These are phyloP conservation scores for Pseudozyma tsukubaensis DNA, from an alignment of 1,284 basidiomycete genomes.

Conservation along the genomic window DNA sequence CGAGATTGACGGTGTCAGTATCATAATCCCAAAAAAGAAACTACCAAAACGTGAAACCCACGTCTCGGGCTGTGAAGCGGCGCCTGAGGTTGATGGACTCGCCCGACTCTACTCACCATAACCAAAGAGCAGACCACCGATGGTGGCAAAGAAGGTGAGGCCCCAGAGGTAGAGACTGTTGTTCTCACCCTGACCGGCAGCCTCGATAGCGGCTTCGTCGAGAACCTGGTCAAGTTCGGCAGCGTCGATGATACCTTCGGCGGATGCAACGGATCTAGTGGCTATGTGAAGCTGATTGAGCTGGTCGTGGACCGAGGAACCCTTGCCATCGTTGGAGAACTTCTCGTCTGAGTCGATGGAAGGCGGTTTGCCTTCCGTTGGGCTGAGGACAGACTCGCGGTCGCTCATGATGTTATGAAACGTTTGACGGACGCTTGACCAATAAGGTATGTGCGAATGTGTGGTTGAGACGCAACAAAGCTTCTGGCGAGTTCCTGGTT, in stretches of 20 bases:
- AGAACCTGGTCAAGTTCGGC: conserved; percentile 41
- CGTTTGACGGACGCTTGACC: neutral
- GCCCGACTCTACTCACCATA: no score
- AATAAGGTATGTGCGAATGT: neutral
- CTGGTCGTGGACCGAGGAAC: conserved; percentile 3
- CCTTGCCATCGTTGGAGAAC: conserved; percentile 24
- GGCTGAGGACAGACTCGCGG: conserved; percentile 15
- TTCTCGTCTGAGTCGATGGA: conserved; percentile 32
- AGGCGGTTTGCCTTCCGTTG: conserved; percentile 23
- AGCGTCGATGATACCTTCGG: conserved; percentile 46
- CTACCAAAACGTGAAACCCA: no score
- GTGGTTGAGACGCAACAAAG: no score
- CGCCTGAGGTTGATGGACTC: no score
- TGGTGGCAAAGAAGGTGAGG: conserved; percentile 48
- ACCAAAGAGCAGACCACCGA: conserved; percentile 49
- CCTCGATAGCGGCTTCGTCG: conserved; percentile 55
- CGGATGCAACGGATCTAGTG: conserved; percentile 41
- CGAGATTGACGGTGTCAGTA: no score
- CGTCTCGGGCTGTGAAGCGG: no score
- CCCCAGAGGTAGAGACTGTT: conserved; percentile 51
- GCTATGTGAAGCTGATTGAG: conserved; percentile 27
- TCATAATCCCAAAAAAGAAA: no score
- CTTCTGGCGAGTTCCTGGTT: no score
- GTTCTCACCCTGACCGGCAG: conserved; percentile 44
- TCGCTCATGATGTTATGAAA: conserved; percentile 13